These are phyloP conservation scores for Neophaeococcomyces mojaviensis DNA, from an alignment of 2,329 filamentous ascomycete genomes.

Conservation along the genomic window DNA sequence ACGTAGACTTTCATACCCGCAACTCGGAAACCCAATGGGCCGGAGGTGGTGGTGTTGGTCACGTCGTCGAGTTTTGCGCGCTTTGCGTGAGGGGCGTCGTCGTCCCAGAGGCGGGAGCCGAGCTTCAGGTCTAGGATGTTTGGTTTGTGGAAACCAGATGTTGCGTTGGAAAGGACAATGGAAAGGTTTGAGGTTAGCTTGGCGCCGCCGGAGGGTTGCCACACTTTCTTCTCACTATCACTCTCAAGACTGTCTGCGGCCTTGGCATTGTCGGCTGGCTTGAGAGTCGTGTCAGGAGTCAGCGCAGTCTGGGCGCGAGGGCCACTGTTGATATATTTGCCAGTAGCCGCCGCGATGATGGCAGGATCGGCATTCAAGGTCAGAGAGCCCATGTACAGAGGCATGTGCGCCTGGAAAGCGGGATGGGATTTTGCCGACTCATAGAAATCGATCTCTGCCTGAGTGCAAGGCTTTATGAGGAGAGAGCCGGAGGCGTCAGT, in stretches of 20 bases:
- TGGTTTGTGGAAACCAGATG: constrained; percentile 70
- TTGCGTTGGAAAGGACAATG: constrained; percentile 78
- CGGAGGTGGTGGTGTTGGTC: constrained; percentile 51
- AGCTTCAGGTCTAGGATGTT: constrained; percentile 94
- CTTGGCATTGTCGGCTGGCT: constrained; percentile 9
- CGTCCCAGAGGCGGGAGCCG: constrained; percentile 77
- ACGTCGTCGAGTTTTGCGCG: constrained; percentile 53
- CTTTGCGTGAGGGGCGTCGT: constrained; percentile 54
- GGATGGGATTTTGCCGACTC: constrained; percentile 61
- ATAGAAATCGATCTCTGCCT: constrained; percentile 83
- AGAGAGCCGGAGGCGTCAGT: constrained; percentile 75
- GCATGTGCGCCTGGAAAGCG: constrained; percentile 72
- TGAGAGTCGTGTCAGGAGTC: constrained; percentile 18
- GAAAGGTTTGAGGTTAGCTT: constrained; percentile 69
- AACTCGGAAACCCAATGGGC: constrained; percentile 55
- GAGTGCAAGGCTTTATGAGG: constrained; percentile 89
- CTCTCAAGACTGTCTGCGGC: neutral
- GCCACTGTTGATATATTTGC: constrained; percentile 29
- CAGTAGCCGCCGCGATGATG: constrained; percentile 37
- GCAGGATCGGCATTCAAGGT: constrained; percentile 51
- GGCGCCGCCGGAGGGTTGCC: constrained; percentile 47
- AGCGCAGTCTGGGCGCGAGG: constrained; percentile 21
- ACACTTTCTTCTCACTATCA: constrained; percentile 25
- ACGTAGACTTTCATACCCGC: constrained; percentile 58
- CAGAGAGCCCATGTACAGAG: constrained; percentile 74